Evolutionary conservation across 2,329 filamentous ascomycete genomes (phyloP).

Genomic region (Fusarium newnesense): DNA sequence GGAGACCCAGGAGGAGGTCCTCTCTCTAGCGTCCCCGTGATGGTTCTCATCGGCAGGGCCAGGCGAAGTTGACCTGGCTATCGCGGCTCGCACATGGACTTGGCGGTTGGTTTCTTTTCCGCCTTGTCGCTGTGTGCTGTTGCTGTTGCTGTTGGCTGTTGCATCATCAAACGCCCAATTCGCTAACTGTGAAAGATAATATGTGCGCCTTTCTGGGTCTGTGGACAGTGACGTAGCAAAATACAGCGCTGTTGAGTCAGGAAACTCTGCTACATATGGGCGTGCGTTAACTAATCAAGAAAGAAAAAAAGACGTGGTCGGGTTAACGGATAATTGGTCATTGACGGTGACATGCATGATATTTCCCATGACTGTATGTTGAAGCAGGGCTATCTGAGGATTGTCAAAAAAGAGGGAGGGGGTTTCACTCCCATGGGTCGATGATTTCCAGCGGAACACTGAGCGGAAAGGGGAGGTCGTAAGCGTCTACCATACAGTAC

Average conservation of each 20-base stretch:
- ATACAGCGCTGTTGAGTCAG: constrained; percentile 31
- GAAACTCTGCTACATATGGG: constrained; percentile 27
- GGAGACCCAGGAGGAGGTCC: constrained; percentile 7
- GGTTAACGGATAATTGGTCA: constrained; percentile 28
- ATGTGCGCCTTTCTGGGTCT: constrained; percentile 12
- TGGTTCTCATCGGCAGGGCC: constrained; percentile 38
- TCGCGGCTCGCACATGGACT: constrained; percentile 43
- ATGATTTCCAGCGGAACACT: constrained; percentile 17
- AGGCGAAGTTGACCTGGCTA: constrained; percentile 35
- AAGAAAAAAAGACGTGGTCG: constrained; percentile 13
- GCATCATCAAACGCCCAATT: constrained; percentile 22
- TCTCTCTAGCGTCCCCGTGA: constrained; percentile 30
- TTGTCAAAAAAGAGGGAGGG: constrained; percentile 25
- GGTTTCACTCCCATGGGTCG: constrained; percentile 7
- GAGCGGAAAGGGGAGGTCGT: constrained; percentile 28
- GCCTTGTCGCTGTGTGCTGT: constrained; percentile 9
- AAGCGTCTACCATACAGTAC: constrained; percentile 29
- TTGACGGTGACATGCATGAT: constrained; percentile 35
- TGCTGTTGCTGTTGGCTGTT: constrained; percentile 10
- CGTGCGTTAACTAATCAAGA: constrained; percentile 5
- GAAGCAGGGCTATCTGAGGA: constrained; percentile 27
- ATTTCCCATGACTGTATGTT: constrained; percentile 30
- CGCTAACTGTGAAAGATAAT: constrained; percentile 3
- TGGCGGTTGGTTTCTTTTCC: constrained; percentile 30
- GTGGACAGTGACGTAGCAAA: constrained; percentile 20